These are phyloP conservation scores for Diphasiastrum complanatum DNA, from an alignment of 83 land plant genomes.

Conservation along the genomic window DNA sequence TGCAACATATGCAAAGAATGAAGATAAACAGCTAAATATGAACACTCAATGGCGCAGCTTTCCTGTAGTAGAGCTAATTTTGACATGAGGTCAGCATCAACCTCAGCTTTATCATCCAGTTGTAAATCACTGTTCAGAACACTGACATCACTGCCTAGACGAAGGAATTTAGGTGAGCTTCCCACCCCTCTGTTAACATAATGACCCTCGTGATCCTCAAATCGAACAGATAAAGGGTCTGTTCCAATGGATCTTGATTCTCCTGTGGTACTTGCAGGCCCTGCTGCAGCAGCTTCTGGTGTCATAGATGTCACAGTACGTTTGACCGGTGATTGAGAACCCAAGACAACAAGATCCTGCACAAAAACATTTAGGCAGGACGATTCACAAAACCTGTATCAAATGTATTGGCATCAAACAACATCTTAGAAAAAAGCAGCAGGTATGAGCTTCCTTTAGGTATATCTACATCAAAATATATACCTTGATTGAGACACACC, in stretches of 20 bases:
- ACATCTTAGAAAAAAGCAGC: neutral
- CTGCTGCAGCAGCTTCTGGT: no score
- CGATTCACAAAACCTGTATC: neutral
- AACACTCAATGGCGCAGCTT: no score
- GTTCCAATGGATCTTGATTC: slow-evolving; percentile 1
- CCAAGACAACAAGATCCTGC: slow-evolving; percentile 52
- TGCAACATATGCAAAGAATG: no score
- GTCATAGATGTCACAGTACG: slow-evolving; percentile 1
- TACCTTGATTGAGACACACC: slow-evolving; percentile 33
- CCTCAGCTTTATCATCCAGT: slow-evolving; percentile 61
- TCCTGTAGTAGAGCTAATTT: neutral
- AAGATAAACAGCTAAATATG: no score
- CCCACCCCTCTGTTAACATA: slow-evolving; percentile 4
- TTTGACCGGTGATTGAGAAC: slow-evolving; percentile 4
- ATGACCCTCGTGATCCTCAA: slow-evolving; percentile 6
- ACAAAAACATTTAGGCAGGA: neutral
- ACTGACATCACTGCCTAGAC: slow-evolving; percentile 44
- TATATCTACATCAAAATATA: neutral
- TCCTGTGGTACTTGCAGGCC: no score
- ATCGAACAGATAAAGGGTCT: neutral
- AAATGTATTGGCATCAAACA: neutral
- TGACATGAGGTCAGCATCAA: slow-evolving; percentile 15
- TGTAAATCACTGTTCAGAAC: slow-evolving; percentile 40
- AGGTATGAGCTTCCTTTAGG: neutral
- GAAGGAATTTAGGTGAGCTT: slow-evolving; percentile 9